These are phyloP conservation scores for Diaporthe longicolla DNA, from an alignment of 2,329 filamentous ascomycete genomes.

Conservation along the genomic window DNA sequence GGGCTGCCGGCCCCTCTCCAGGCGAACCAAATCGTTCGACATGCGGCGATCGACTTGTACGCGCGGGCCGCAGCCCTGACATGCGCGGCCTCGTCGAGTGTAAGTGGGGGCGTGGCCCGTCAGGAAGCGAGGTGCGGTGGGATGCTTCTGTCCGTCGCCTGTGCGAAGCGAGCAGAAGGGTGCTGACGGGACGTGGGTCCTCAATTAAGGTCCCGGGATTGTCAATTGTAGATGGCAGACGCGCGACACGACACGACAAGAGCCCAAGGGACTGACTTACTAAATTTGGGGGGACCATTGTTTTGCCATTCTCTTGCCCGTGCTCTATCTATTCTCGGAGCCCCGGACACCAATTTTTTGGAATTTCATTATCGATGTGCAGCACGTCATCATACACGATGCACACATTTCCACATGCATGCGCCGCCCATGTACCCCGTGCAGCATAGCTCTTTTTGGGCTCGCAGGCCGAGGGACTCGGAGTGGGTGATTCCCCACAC, in stretches of 20 bases:
- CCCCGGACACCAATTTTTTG: neutral
- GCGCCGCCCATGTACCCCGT: neutral
- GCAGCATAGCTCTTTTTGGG: slow-evolving; percentile 3
- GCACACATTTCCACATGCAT: neutral
- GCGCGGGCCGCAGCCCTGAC: slow-evolving; percentile 29
- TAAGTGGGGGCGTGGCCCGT: slow-evolving; percentile 1
- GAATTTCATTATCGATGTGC: neutral
- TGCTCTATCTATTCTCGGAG: slow-evolving; percentile 8
- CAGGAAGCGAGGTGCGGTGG: neutral
- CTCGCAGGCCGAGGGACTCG: slow-evolving; percentile 5
- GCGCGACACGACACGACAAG: neutral
- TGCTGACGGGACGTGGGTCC: neutral
- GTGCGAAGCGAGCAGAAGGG: neutral
- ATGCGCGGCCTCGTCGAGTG: slow-evolving; percentile 17
- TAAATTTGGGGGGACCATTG: neutral
- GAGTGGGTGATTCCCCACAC: neutral
- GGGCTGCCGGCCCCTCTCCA: neutral
- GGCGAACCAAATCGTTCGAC: slow-evolving; percentile 5
- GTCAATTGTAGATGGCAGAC: neutral
- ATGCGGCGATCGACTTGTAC: slow-evolving; percentile 5
- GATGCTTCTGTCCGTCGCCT: neutral
- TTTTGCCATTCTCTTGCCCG: neutral
- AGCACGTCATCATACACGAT: slow-evolving; percentile 2
- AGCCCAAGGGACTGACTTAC: neutral
- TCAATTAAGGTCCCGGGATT: slow-evolving; percentile 4